Percentiles rank a stretch among this genome's conserved stretches.
phyloP scores from a whole-genome alignment of 805 yeast genomes.

The Hermanozyma aechmeae region DNA sequence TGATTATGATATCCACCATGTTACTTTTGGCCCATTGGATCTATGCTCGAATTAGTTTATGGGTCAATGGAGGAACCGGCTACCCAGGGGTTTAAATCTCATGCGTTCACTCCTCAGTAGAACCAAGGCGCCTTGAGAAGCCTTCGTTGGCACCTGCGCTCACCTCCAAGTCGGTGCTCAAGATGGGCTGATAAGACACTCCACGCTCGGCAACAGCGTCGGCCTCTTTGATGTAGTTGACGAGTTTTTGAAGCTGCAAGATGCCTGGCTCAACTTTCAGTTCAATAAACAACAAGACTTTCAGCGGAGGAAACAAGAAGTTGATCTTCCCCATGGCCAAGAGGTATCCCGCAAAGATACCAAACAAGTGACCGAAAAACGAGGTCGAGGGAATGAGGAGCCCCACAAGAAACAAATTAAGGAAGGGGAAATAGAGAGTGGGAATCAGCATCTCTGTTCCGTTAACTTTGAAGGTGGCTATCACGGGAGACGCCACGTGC shows the following conservation, averaged over 20 bases:
- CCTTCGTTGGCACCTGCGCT: too few species aligned
- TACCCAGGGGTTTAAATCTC: too few species aligned
- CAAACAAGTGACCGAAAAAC: slow-evolving; percentile 67
- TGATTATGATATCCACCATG: too few species aligned
- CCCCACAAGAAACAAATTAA: slow-evolving; percentile 36
- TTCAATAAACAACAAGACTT: slow-evolving; percentile 60
- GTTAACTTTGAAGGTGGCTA: slow-evolving; percentile 18
- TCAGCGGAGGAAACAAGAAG: slow-evolving; percentile 57
- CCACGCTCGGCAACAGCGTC: slow-evolving; percentile 43
- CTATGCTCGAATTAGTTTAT: too few species aligned
- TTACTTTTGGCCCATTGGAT: too few species aligned
- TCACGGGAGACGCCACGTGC: slow-evolving; percentile 28
- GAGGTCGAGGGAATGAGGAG: slow-evolving; percentile 57
- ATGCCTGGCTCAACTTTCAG: slow-evolving; percentile 40
- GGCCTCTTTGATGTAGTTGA: slow-evolving; percentile 51
- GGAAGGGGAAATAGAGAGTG: slow-evolving; percentile 50
- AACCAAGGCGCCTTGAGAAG: too few species aligned
- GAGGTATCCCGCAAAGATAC: slow-evolving; percentile 56
- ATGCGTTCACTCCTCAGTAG: too few species aligned
- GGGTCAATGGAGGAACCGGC: too few species aligned
- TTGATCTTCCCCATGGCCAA: slow-evolving; percentile 49
- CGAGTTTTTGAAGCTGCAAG: slow-evolving; percentile 40
- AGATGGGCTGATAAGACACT: slow-evolving; percentile 19
- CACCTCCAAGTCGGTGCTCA: slow-evolving; percentile 17
- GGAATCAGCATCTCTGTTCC: slow-evolving; percentile 41